Conservation (phyloP, 805 yeast genomes). For the Ogataea chonburiensis region DNA sequence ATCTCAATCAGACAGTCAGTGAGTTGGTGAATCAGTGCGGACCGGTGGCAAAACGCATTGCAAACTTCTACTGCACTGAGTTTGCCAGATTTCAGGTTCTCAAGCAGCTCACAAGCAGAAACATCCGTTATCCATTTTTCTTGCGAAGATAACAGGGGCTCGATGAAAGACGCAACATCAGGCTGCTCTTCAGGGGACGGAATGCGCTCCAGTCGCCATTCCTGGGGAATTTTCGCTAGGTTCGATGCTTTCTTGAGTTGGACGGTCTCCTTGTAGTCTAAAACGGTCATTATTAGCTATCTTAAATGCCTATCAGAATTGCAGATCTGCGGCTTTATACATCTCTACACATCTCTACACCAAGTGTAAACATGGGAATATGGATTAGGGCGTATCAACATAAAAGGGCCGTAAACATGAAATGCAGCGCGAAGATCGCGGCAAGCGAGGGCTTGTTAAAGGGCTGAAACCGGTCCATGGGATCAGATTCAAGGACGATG, state of each 20-base stretch:
- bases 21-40: slow-evolving; percentile 42
- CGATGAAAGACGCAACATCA: slow-evolving; percentile 24
- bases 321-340: not conserved
- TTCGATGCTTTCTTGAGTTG: slow-evolving; percentile 20
- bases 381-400: slow-evolving; percentile 11
- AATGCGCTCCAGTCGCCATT: slow-evolving; percentile 30
- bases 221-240: slow-evolving; percentile 29
- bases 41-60: slow-evolving; percentile 42
- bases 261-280: slow-evolving; percentile 24
- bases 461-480: slow-evolving; percentile 14
- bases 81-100: slow-evolving; percentile 31
- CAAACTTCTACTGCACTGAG: slow-evolving; percentile 37
- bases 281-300: slow-evolving; percentile 6
- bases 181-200: slow-evolving; percentile 32
- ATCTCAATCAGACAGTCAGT: slow-evolving; percentile 43
- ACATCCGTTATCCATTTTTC: slow-evolving; percentile 26
- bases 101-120: slow-evolving; percentile 27
- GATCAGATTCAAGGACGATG: slow-evolving; percentile 11
- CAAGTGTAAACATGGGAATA: no score
- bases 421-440: slow-evolving; percentile 8
- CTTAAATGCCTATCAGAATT: no score
- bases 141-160: slow-evolving; percentile 22
- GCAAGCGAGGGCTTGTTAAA: slow-evolving; percentile 15
- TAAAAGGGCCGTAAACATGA: slow-evolving; percentile 9
- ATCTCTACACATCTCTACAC: slow-evolving; percentile 4